Evolutionary conservation across 2,329 filamentous ascomycete genomes (phyloP), one percentile per base, ranked within the genome.

Genomic region (Penicillium capsulatum): DNA sequence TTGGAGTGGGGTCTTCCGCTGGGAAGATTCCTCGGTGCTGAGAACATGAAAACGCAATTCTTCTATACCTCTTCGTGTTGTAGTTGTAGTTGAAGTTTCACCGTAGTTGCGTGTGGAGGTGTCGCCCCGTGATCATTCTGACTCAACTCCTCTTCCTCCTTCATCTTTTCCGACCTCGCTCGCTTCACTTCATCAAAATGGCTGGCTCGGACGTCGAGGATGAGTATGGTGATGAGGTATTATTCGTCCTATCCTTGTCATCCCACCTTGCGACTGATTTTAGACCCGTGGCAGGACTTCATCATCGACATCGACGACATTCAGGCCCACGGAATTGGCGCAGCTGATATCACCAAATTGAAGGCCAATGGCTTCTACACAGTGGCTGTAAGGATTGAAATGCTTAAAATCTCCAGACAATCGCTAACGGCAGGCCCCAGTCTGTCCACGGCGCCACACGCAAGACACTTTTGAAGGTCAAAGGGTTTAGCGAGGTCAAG

Each of bases 401-500:
- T 7, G 15, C 24, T 9, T 13, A 19, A 14, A n/a, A 11, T 28
- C n/a, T 14, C 11, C 22, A 24, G 26, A 28, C 26, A 7, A 4
- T 11, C 9, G 11, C 11, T 28, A 11, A 28, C 26, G 9, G 11
- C n/a, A 22, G 26, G 26, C 13, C n/a, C 6, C 50, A 81, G 78
- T 75, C 76, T 31, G 76, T 84, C 24, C 73, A 80, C 48, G 68
- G 72, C 11, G 76, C 77, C 11, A 81, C 78, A 29, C 73, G 77
- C 36, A 76, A 74, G 53, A 77, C 70, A 13, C 68, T 84, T 11
- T 63, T 79, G 37, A 83, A 79, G 58, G 83, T 84, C 60, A 83
- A 82, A 55, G 81, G 81, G 7, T 83, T 84, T 61, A 83, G 80
- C 41, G 81, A 84, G 57, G 71, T 79, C 55, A 84, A 84, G 60